Base-by-base conservation (phyloP, 768 basidiomycete species). In the Tricholoma hemisulphureum region DNA sequence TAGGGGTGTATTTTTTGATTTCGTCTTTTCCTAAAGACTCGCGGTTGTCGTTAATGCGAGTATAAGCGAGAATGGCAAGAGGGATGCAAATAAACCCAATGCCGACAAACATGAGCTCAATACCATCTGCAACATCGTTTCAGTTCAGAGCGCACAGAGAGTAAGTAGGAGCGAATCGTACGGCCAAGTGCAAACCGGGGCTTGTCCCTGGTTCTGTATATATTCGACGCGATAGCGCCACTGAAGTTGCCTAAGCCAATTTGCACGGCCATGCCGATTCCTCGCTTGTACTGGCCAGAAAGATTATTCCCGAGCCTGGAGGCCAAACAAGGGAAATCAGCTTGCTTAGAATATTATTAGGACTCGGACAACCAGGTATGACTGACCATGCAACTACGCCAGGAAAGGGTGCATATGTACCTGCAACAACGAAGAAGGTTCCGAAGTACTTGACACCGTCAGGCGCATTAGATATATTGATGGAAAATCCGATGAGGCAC, bases 211-310 rank as follows among this genome's bases (percentile, higher is more conserved):
- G 79, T 60, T 13, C 85, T 77, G 65, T 83, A 90, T 6, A 89
- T 81, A 60, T 84, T 87, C 6, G 79, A 77, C 2, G 86, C 82
- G 53, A 89, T 83, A 0, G 83, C 84, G 1, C 86, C 87, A 24
- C 80, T 72, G 58, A 88, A 82, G 63, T 88, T 87, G 0, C 85
- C 87, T 18, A 87, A 76, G 6, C 84, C 83, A 24, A 88, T 84
- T n/a, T 88, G 83, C 23, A 88, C 53, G 0, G 86, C 86, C 80
- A 89, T 83, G 3, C 83, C 86, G 10, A 86, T 73, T 1, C 76
- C 87, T 3, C 88, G 86, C 66, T 89, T 90, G 66, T 85, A 88
- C 58, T 87, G 85, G 0, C 88, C 88, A 0, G 80, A 71, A 10
- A 87, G 74, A 61, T 89, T 87, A 63, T 85, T 87, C 21, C 83